A percentile compares a stretch with the other conserved stretches of the same genome.
Evolutionary conservation across 1,284 basidiomycete genomes (phyloP).

Genomic region (Farysia itapuensis): DNA sequence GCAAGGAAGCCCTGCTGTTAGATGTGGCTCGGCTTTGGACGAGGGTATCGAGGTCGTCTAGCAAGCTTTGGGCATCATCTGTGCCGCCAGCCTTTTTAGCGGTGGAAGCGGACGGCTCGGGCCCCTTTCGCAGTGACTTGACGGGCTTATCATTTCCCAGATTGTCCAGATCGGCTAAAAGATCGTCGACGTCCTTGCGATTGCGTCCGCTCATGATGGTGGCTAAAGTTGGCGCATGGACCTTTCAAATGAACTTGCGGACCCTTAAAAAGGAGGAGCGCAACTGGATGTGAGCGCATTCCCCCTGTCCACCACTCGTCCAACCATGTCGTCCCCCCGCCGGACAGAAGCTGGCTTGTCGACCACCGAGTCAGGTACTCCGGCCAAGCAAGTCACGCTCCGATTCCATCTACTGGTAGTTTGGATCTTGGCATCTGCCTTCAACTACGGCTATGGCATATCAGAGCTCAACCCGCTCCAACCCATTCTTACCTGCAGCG

Average conservation of each 20-base stretch:
- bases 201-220: slow-evolving; percentile 39
- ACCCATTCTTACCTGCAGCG: slow-evolving; percentile 38
- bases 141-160: slow-evolving; percentile 32
- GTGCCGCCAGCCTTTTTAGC: slow-evolving; percentile 17
- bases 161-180: slow-evolving; percentile 55
- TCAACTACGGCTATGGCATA: slow-evolving; percentile 55
- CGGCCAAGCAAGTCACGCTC: slow-evolving; percentile 12
- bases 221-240: too few relatives aligned
- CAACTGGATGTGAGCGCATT: too few relatives aligned
- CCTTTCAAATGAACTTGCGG: too few relatives aligned
- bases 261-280: too few relatives aligned
- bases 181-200: slow-evolving; percentile 53
- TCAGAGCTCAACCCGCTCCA: slow-evolving; percentile 55
- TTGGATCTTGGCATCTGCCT: slow-evolving; percentile 47
- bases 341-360: too few relatives aligned
- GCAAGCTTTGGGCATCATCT: slow-evolving; percentile 55
- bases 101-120: slow-evolving; percentile 9
- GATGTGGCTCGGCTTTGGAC: slow-evolving; percentile 48
- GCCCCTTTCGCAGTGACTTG: slow-evolving; percentile 14
- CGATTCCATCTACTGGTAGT: slow-evolving; percentile 30
- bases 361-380: too few relatives aligned
- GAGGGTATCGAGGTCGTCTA: slow-evolving; percentile 57
- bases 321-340: too few relatives aligned
- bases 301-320: too few relatives aligned
- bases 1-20: slow-evolving; percentile 20